Evolutionary conservation across 768 basidiomycete species (phyloP).

Genomic region (Symmetrospora coprosmae): DNA sequence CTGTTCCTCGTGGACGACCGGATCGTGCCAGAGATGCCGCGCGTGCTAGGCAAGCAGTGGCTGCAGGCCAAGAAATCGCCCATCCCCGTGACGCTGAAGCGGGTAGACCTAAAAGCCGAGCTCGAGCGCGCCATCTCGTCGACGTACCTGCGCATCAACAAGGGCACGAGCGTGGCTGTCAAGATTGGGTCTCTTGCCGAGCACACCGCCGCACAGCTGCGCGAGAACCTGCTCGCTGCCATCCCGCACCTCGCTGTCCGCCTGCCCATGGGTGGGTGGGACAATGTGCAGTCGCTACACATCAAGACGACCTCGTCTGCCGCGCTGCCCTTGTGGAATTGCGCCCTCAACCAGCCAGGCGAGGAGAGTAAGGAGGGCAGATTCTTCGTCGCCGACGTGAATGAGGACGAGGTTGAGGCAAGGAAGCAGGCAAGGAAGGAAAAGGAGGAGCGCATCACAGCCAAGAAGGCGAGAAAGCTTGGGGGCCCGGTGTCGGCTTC

Average conservation of each 20-base stretch:
- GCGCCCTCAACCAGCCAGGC: background rate
- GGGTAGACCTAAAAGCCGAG: conserved; percentile 80
- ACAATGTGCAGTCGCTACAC: conserved; percentile 72
- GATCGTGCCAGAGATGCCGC: conserved; percentile 70
- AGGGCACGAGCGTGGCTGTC: conserved; percentile 83
- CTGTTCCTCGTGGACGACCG: conserved; percentile 88
- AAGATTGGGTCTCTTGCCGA: conserved; percentile 58
- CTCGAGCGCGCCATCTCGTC: conserved; percentile 83
- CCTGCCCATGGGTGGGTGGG: conserved; percentile 66
- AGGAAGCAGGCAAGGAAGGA: background rate
- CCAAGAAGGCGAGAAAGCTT: conserved; percentile 1
- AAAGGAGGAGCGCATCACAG: conserved; percentile 5
- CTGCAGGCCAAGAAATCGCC: conserved; percentile 95
- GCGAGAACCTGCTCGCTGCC: conserved; percentile 62
- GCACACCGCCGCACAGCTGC: conserved; percentile 57
- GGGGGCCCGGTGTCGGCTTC: too few species aligned
- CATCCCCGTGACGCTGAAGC: conserved; percentile 75
- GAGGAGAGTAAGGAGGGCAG: background rate
- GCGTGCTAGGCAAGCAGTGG: conserved; percentile 73
- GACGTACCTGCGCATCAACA: conserved; percentile 89
- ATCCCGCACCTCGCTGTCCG: conserved; percentile 58
- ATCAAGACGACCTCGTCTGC: conserved; percentile 77
- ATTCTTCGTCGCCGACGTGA: background rate
- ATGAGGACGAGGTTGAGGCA: conserved; percentile 7
- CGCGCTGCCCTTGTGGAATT: conserved; percentile 61